A percentile compares a stretch with the other conserved stretches of the same genome.
These are phyloP conservation scores for Bertia moriformis DNA, from an alignment of 2,329 filamentous ascomycete species.

Conservation along the genomic window DNA sequence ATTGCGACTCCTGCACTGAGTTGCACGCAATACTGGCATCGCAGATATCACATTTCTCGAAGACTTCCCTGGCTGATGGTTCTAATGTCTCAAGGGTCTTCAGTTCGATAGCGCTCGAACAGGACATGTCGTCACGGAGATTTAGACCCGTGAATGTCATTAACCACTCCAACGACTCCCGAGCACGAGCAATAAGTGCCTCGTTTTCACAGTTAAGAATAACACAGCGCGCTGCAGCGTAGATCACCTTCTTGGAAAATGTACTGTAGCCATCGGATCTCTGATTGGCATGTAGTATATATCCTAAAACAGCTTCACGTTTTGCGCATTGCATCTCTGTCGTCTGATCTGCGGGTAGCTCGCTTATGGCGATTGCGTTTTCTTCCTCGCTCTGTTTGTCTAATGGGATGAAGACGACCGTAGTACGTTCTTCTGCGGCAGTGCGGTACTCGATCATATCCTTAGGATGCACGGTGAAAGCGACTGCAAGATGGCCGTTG, in stretches of 20 bases:
- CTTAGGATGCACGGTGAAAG: not conserved
- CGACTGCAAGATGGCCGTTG: not conserved
- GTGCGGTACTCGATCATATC: not conserved
- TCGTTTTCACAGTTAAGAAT: not conserved
- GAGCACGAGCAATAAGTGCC: not conserved
- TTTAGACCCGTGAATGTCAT: not conserved
- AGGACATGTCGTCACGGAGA: not conserved
- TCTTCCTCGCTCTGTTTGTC: too few species aligned
- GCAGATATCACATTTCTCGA: not conserved
- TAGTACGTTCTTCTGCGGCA: not conserved
- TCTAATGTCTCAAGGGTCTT: too few species aligned
- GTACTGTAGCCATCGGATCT: too few species aligned
- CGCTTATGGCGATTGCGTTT: too few species aligned
- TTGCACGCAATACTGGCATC: not conserved
- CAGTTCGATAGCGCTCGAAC: too few species aligned
- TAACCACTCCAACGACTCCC: not conserved
- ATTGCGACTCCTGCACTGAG: not conserved
- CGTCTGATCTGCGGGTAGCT: too few species aligned
- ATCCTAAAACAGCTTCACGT: too few species aligned
- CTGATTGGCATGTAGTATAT: too few species aligned
- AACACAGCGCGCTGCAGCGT: not conserved
- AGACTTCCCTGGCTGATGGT: not conserved
- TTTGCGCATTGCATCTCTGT: too few species aligned
- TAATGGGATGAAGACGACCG: too few species aligned
- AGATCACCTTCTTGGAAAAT: not conserved